These are phyloP conservation scores for Pleurotus ostreatus DNA, from an alignment of 768 basidiomycete genomes.

Conservation along the genomic window DNA sequence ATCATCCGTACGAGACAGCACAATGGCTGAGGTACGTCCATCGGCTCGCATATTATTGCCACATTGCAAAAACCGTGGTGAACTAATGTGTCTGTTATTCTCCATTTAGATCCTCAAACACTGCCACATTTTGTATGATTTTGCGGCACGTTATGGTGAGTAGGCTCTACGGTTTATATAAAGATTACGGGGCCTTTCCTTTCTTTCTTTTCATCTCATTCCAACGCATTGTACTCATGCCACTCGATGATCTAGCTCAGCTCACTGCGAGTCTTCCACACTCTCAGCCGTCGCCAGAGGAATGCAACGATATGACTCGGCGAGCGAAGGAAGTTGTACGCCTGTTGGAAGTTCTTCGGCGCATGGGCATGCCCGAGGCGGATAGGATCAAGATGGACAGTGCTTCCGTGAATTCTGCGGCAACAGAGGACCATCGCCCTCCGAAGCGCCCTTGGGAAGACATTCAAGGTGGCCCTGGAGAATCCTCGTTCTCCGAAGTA, in stretches of 20 bases:
- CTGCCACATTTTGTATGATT: constrained; percentile 56
- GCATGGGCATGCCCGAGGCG: constrained; percentile 33
- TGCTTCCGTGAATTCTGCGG: constrained; percentile 19
- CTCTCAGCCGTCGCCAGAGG: constrained; percentile 47
- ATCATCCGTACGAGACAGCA: constrained; percentile 28
- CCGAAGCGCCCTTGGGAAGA: constrained; percentile 85
- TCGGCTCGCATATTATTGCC: not conserved
- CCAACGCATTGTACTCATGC: not conserved
- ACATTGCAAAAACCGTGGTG: constrained; percentile 9
- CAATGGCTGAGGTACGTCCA: constrained; percentile 40
- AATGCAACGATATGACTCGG: constrained; percentile 67
- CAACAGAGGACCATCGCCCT: constrained; percentile 49
- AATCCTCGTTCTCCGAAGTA: constrained; percentile 29
- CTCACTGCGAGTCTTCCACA: constrained; percentile 43
- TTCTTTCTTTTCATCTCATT: constrained; percentile 8
- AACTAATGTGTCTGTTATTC: constrained; percentile 1
- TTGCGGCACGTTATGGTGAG: constrained; percentile 67
- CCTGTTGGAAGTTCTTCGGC: constrained; percentile 58
- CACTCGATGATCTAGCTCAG: constrained; percentile 26
- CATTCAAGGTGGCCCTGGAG: constrained; percentile 28
- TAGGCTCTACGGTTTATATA: constrained; percentile 9
- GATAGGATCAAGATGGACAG: constrained; percentile 28
- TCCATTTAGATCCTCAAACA: constrained; percentile 52
- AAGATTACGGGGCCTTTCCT: not conserved
- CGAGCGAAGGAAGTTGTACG: constrained; percentile 64